phyloP scores from a whole-genome alignment of 2,329 filamentous ascomycete genomes.

The Emmonsiellopsis sp. region DNA sequence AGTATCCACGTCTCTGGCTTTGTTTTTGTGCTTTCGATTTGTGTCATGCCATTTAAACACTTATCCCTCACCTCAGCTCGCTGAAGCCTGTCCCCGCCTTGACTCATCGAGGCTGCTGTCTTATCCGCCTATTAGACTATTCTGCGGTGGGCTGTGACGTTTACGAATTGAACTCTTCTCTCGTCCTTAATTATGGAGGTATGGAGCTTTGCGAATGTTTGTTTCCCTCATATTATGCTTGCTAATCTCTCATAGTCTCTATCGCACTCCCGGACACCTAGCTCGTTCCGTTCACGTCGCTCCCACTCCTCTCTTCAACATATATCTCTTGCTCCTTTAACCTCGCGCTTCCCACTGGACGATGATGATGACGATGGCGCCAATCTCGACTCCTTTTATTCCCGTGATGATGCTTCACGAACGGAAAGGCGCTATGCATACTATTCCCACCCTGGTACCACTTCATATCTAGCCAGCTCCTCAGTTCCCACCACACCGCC shows the following conservation, averaged over 20 bases:
- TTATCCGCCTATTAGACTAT: too few species aligned
- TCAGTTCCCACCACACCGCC: constrained; percentile 36
- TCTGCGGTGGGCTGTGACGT: too few species aligned
- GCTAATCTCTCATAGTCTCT: constrained; percentile 4
- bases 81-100: too few species aligned
- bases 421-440: constrained; percentile 24
- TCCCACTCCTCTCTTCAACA: constrained; percentile 52
- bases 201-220: neutral
- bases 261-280: constrained; percentile 16
- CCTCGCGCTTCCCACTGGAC: constrained; percentile 45
- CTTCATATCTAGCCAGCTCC: constrained; percentile 33
- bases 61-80: too few species aligned
- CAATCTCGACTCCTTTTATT: constrained; percentile 22
- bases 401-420: constrained; percentile 11
- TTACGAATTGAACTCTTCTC: neutral
- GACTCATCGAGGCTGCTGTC: too few species aligned
- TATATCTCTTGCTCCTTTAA: constrained; percentile 53
- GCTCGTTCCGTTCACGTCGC: constrained; percentile 37
- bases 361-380: constrained; percentile 26
- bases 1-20: neutral
- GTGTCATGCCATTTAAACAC: too few species aligned
- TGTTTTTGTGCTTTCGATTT: too few species aligned
- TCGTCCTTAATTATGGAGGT: constrained; percentile 1
- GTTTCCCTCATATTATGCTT: neutral
- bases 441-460: constrained; percentile 15